Base-by-base conservation (phyloP, 768 basidiomycete genomes). In the Kwoniella bestiolae region DNA sequence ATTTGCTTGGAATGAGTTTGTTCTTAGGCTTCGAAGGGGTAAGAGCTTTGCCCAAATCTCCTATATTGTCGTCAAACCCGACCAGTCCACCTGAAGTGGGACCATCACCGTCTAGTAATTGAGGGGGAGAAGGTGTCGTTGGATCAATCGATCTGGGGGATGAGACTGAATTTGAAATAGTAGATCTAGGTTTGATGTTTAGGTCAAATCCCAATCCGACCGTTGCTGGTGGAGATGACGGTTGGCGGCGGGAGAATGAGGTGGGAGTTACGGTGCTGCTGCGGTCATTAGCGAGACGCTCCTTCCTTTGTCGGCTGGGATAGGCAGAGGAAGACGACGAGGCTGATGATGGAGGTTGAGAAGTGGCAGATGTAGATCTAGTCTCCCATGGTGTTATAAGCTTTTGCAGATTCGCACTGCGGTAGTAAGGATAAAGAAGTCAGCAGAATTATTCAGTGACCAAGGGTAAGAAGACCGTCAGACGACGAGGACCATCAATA, bases 321-420 rank as follows among this genome's bases (percentile, higher is more conserved):
- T 35, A 21, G 2, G 2, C 8, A 5, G 44, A 23, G 1, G 16
- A 18, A 16, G 55, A 56, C 18, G 44, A n/a, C n/a, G n/a, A n/a
- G n/a, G n/a, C n/a, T 44, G 26, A 34, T 31, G 41, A 29, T 3
- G 44, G 41, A 12, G 1, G 50, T 41, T 41, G 28, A 12, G 50
- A 55, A 55, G 52, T 5, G 32, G 16, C 14, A n/a, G 52, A 25
- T 3, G 7, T 18, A 8, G 38, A 31, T n/a, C 14, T 31, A 18
- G 49, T 38, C 25, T 35, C 46, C 62, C 62, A 63, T 14, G 62
- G 62, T 16, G 31, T 56, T 18, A 63, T 63, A 21, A 63, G 35
- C 21, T 56, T 35, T 38, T 63, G 62, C 11, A 63, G 16, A n/a
- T 56, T 56, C 9, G 62, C 46, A 34, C 61, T 63, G 25, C 16